A percentile compares a stretch with the other conserved stretches of the same genome.
Conservation (phyloP, 2,329 filamentous ascomycete genomes). For the Penicillium sp. region DNA sequence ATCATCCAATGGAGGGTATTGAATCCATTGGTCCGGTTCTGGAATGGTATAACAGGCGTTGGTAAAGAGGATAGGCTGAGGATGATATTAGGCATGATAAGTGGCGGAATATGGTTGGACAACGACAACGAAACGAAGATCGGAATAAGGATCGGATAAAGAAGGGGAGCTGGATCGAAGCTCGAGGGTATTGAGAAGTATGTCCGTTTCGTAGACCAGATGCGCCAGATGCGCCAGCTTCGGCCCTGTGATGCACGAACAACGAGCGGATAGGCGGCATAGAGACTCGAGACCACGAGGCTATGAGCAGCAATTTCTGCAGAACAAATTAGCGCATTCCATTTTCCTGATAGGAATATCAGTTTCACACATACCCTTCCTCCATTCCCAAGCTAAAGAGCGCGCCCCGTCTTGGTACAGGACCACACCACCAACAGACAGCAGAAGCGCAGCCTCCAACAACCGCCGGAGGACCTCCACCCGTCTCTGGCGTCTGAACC, state of each 20-base stretch:
- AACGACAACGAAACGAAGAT: constrained; percentile 75
- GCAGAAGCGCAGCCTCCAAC: constrained; percentile 56
- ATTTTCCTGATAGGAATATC: neutral
- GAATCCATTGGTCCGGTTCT: constrained; percentile 56
- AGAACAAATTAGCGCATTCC: constrained; percentile 11
- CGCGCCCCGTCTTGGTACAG: constrained; percentile 35
- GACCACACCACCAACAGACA: constrained; percentile 52
- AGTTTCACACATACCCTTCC: constrained; percentile 34
- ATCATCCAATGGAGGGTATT: constrained; percentile 77
- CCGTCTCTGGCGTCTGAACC: constrained; percentile 35
- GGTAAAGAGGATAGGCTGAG: constrained; percentile 77
- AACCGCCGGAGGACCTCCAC: constrained; percentile 49
- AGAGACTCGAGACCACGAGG: constrained; percentile 35
- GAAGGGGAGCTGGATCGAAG: constrained; percentile 89
- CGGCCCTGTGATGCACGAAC: constrained; percentile 39
- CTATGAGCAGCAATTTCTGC: constrained; percentile 38
- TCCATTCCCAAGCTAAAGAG: constrained; percentile 37
- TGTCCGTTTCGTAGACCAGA: constrained; percentile 35
- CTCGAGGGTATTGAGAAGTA: constrained; percentile 65
- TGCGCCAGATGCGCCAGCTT: constrained; percentile 26
- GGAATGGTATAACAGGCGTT: constrained; percentile 66
- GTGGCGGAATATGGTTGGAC: constrained; percentile 58
- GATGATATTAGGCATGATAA: constrained; percentile 76
- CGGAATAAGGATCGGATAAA: constrained; percentile 79
- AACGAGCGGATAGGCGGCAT: constrained; percentile 58